phyloP scores from a whole-genome alignment of 208 protist species.

The Zelonia costaricensis region DNA sequence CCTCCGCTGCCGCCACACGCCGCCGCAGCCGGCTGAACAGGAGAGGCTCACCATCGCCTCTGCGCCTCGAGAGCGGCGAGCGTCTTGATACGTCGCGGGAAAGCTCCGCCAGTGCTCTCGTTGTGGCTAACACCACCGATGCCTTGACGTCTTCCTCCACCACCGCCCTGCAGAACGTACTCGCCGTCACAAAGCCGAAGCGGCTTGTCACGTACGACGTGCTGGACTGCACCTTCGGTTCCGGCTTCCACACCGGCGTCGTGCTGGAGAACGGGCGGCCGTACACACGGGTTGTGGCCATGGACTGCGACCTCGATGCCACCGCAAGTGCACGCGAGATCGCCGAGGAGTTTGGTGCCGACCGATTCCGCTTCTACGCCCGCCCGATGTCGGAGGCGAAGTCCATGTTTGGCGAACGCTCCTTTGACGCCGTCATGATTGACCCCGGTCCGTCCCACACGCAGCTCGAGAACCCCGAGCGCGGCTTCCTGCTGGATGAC shows the following conservation, averaged over 20 bases:
- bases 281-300: constrained; percentile 84
- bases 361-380: constrained; percentile 79
- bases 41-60: constrained; percentile 9
- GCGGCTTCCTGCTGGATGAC: constrained; percentile 76
- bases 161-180: constrained; percentile 10
- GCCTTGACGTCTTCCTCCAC: not conserved
- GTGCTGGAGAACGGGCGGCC: constrained; percentile 80
- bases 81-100: not conserved
- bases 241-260: constrained; percentile 79
- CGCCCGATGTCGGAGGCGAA: constrained; percentile 76
- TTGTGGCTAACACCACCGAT: constrained; percentile 9
- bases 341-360: constrained; percentile 56
- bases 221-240: constrained; percentile 86
- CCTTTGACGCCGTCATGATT: constrained; percentile 89
- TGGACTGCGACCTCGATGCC: constrained; percentile 80
- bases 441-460: constrained; percentile 79
- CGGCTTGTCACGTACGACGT: constrained; percentile 83
- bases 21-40: too few species aligned
- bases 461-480: constrained; percentile 74
- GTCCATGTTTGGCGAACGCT: constrained; percentile 80
- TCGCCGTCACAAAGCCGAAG: constrained; percentile 31
- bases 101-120: not conserved
- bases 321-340: constrained; percentile 43
- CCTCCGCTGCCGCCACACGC: too few species aligned
- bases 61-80: not conserved